A percentile compares a stretch with the other conserved stretches of the same genome.
These are phyloP conservation scores for Chrysochromulina parva DNA, from an alignment of 78 protist species.

Conservation along the genomic window DNA sequence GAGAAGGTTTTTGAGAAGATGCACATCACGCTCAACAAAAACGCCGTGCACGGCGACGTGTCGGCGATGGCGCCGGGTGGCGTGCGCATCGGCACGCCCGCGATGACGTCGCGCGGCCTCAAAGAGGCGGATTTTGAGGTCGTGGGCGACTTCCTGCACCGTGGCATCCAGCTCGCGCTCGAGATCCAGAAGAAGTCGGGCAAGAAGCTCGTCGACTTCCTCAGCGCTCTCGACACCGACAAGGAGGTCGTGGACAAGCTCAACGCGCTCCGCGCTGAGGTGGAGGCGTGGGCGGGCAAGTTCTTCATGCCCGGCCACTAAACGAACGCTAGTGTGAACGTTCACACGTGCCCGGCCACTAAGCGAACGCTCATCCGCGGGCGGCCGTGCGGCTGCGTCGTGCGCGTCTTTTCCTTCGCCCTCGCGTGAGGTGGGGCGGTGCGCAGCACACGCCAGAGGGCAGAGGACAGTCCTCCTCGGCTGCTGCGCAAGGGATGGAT, in stretches of 20 bases:
- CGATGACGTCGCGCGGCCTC: conserved; percentile 95
- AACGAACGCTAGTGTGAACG: too few species aligned
- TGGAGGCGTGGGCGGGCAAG: conserved; percentile 64
- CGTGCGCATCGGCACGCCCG: conserved; percentile 93
- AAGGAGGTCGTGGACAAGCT: neutral
- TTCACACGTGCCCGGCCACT: too few species aligned
- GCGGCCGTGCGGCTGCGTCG: too few species aligned
- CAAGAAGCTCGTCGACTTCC: conserved; percentile 68
- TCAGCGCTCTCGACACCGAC: conserved; percentile 45
- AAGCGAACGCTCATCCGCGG: too few species aligned
- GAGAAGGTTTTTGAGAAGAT: conserved; percentile 75
- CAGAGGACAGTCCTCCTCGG: too few species aligned
- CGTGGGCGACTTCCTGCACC: conserved; percentile 85
- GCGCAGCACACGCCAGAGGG: too few species aligned
- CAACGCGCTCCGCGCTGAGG: conserved; percentile 53
- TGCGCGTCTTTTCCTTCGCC: too few species aligned
- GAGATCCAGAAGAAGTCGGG: conserved; percentile 56
- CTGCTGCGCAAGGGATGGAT: too few species aligned
- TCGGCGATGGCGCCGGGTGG: conserved; percentile 95
- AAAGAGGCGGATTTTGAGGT: conserved; percentile 77
- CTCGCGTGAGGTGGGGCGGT: too few species aligned
- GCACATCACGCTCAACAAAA: conserved; percentile 96
- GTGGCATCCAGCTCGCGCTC: conserved; percentile 74
- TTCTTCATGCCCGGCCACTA: conserved; percentile 86
- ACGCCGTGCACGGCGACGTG: conserved; percentile 93